These are phyloP conservation scores for Mrakia blollopis DNA, from an alignment of 768 basidiomycete species.

Conservation along the genomic window DNA sequence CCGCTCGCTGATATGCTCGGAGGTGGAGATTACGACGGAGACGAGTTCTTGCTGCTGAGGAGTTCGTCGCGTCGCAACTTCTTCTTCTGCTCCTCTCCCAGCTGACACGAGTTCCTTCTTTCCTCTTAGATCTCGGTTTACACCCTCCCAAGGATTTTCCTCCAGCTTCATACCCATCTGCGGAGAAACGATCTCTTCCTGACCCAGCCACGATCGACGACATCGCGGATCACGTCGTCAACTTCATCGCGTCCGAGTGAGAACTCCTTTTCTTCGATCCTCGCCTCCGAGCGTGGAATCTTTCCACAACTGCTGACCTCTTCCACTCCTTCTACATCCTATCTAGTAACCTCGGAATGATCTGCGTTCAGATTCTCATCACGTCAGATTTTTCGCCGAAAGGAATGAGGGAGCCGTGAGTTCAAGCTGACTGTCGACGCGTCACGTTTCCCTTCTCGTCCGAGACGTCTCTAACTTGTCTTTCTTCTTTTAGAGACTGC, in stretches of 20 bases:
- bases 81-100: not conserved
- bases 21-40: conserved; percentile 65
- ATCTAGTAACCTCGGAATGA: no score
- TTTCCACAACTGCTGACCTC: no score
- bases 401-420: no score
- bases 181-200: not conserved
- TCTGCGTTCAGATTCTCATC: no score
- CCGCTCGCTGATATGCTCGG: conserved; percentile 61
- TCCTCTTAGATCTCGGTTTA: not conserved
- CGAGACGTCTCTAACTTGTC: no score
- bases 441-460: no score
- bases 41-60: conserved; percentile 26
- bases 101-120: no score
- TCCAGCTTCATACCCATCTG: not conserved
- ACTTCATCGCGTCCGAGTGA: not conserved
- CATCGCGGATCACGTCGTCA: not conserved
- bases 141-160: not conserved
- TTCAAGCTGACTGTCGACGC: no score
- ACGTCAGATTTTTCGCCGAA: no score
- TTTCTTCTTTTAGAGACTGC: no score
- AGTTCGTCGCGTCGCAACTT: conserved; percentile 54
- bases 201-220: not conserved
- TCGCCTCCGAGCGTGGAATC: no score
- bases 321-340: no score
- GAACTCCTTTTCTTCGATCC: not conserved